phyloP scores from a whole-genome alignment of 805 yeast genomes.

The Kurtzmaniella fragi region DNA sequence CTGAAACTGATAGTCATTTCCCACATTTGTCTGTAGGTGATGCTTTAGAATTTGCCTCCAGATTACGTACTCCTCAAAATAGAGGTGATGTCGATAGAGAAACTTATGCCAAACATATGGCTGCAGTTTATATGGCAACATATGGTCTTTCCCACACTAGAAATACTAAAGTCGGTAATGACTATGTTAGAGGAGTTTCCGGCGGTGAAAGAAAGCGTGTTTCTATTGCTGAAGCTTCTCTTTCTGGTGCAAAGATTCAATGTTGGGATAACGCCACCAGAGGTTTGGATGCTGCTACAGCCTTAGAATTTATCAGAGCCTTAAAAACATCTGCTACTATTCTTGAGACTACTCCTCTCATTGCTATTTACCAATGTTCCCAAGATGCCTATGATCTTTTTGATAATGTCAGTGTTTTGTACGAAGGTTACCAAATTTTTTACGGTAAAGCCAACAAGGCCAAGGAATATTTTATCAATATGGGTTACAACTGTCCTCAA shows the following conservation, averaged over 20 bases:
- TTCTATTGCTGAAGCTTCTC: slow-evolving; percentile 72
- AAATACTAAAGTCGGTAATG: slow-evolving; percentile 59
- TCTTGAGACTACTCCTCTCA: slow-evolving; percentile 47
- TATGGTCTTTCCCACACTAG: slow-evolving; percentile 49
- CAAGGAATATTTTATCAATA: slow-evolving; percentile 45
- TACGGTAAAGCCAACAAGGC: slow-evolving; percentile 41
- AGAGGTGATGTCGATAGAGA: slow-evolving; percentile 33
- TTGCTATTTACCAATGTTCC: slow-evolving; percentile 54
- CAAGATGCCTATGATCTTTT: slow-evolving; percentile 45
- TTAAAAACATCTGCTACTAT: slow-evolving; percentile 57
- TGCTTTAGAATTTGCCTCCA: slow-evolving; percentile 51
- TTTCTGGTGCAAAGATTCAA: slow-evolving; percentile 53
- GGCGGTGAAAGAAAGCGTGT: slow-evolving; percentile 88
- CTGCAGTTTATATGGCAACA: slow-evolving; percentile 39
- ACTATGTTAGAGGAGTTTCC: slow-evolving; percentile 66
- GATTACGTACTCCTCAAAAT: slow-evolving; percentile 41
- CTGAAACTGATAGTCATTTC: slow-evolving; percentile 54
- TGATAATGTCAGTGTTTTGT: slow-evolving; percentile 43
- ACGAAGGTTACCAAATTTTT: slow-evolving; percentile 44
- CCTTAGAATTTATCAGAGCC: slow-evolving; percentile 66
- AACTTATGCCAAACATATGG: slow-evolving; percentile 35
- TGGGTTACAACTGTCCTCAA: slow-evolving; percentile 60
- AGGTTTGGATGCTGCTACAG: slow-evolving; percentile 83
- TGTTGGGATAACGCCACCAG: slow-evolving; percentile 76
- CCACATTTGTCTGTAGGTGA: slow-evolving; percentile 53